A percentile compares a stretch with the other conserved stretches of the same genome.
Evolutionary conservation across 179 eudicot species (phyloP).

Genomic region (Sideroxylon spinosum): DNA sequence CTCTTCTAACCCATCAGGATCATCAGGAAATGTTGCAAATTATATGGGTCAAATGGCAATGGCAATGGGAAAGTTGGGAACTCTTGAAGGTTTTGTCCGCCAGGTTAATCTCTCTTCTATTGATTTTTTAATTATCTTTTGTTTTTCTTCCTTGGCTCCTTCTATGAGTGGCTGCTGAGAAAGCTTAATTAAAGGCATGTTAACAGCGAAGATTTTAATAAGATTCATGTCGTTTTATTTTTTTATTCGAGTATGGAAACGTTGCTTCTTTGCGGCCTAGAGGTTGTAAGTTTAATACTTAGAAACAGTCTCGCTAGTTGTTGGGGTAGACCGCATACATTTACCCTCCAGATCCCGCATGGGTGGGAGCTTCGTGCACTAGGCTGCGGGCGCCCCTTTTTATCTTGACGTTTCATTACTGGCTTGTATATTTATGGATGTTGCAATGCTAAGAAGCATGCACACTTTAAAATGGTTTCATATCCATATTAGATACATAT

Average conservation of each 20-base stretch:
- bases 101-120: constrained; percentile 46
- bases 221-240: neutral
- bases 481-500: no score
- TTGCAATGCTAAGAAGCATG: neutral
- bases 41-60: constrained; percentile 99
- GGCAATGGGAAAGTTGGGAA: constrained; percentile 98
- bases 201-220: neutral
- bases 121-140: neutral
- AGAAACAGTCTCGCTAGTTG: no score
- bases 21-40: constrained; percentile 86
- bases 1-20: constrained; percentile 51
- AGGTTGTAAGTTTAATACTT: no score
- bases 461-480: no score
- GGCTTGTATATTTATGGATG: neutral
- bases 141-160: neutral
- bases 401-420: neutral
- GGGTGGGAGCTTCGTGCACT: no score
- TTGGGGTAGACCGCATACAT: no score
- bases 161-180: neutral
- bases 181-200: neutral
- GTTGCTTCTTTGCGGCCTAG: no score
- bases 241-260: neutral
- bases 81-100: constrained; percentile 83
- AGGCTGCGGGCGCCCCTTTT: no score
- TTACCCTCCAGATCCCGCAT: no score